Evolutionary conservation across 2,329 filamentous ascomycete genomes (phyloP), one percentile per base, ranked within the genome.

Genomic region (Aspergillus chevalieri): DNA sequence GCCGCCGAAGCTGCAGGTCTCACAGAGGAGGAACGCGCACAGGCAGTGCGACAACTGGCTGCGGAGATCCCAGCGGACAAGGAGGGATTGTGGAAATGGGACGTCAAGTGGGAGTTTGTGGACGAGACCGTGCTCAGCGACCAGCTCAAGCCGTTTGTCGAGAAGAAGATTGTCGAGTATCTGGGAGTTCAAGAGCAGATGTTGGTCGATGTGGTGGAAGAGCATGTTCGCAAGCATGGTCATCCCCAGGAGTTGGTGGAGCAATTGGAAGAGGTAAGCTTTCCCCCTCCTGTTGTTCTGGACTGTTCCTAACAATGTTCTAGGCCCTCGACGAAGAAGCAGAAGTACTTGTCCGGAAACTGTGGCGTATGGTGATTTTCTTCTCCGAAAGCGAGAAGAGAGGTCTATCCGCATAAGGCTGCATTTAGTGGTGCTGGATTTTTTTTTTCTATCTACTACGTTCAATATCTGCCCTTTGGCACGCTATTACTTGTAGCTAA

Each of bases 301-400:
- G 10, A 7, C 30, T 41, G 30, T 3, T 6, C 48, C 53, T 69
- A 78, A 66, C 77, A 58, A 41, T 12, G 50, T 21, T 54, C 26
- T 52, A 92, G 83, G 89, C 89, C 41, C 77, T 98, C 54, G 93
- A 96, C 65, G 93, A 98, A 64, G 93, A 97, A 65, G 90, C 91
- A 9, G 91, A 96, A 69, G 85, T 88, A 22, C 74, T 98, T 57
- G 91, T 97, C 45, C 94, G 89, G 81, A 97, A 96, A 74, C 80
- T 98, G 33, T 98, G 93, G 93, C 83, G 92, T 46, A 95, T 97
- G 89, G 84, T 96, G 50, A 95, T 97, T 63, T 97, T 96, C 82
- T 96, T 92, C 63, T 93, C 89, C 5, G 92, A 97, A 71, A 88
- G 86, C 63, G 92, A 95, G 78, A 95, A 93, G 75, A 78, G 90